Conservation (phyloP, 2,329 filamentous ascomycete species). For the Camptophora hylomeconis region DNA sequence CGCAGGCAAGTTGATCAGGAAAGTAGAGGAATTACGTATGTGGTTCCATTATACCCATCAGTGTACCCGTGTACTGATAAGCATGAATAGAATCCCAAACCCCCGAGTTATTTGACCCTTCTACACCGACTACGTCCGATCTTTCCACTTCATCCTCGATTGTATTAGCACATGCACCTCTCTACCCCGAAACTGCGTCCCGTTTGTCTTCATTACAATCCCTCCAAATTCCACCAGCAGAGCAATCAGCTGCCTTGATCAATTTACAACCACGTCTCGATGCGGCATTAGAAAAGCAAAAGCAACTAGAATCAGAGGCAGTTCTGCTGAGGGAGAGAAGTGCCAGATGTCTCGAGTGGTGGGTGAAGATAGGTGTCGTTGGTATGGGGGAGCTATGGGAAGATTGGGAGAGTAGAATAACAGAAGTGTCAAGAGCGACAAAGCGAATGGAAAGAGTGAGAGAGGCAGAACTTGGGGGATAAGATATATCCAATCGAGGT, state of each 20-base stretch:
- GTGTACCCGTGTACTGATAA: too few relatives aligned
- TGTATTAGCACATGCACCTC: slow-evolving; percentile 31
- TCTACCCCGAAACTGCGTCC: slow-evolving; percentile 35
- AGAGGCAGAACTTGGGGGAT: slow-evolving; percentile 7
- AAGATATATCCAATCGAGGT: too few relatives aligned
- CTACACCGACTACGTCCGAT: slow-evolving; percentile 7
- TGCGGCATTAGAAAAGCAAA: slow-evolving; percentile 23
- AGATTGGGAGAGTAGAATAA: slow-evolving; percentile 55
- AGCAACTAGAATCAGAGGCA: slow-evolving; percentile 26
- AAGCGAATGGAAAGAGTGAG: slow-evolving; percentile 5
- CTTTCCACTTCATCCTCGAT: slow-evolving; percentile 21
- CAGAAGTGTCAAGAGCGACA: too few relatives aligned
- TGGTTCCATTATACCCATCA: too few relatives aligned
- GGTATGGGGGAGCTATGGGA: slow-evolving; percentile 56
- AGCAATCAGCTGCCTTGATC: slow-evolving; percentile 28
- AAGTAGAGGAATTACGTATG: slow-evolving; percentile 31
- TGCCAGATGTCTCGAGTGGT: slow-evolving; percentile 44
- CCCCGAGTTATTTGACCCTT: too few relatives aligned
- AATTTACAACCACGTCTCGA: slow-evolving; percentile 30
- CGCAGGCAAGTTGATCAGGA: slow-evolving; percentile 23
- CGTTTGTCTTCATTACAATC: slow-evolving; percentile 35
- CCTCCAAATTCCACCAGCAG: slow-evolving; percentile 31
- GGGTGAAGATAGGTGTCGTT: slow-evolving; percentile 63
- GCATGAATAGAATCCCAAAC: too few relatives aligned
- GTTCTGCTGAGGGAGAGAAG: slow-evolving; percentile 30